Conservation (phyloP, 2,329 filamentous ascomycete genomes). For the Pestalotiopsis sp. region DNA sequence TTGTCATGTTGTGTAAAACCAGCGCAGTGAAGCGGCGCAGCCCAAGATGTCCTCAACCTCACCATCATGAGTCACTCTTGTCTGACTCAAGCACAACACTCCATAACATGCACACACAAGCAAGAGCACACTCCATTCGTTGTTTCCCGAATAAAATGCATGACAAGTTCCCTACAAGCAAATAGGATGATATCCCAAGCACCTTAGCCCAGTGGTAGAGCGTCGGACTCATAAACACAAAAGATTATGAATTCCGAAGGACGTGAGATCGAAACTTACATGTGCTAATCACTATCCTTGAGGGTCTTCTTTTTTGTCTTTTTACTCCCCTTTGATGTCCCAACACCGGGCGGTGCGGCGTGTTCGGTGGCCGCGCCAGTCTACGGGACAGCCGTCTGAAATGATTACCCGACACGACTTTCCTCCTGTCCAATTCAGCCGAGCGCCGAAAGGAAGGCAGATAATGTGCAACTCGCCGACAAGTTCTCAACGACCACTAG, state of each 20-base stretch:
- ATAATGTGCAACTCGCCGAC: no score
- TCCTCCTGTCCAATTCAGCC: no score
- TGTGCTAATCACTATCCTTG: background rate
- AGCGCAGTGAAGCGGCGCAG: no score
- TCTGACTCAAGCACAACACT: background rate
- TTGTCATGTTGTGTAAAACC: no score
- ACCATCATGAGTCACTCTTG: no score
- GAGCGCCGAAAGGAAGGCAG: no score
- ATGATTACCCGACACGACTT: no score
- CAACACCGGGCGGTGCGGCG: background rate
- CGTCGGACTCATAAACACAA: background rate
- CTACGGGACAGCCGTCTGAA: no score
- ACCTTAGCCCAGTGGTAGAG: background rate
- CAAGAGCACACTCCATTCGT: background rate
- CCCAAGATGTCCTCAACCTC: no score
- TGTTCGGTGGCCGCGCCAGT: no score
- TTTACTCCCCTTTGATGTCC: background rate
- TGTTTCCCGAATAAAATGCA: background rate
- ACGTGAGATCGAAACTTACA: constrained; percentile 5
- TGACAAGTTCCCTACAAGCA: background rate
- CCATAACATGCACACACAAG: background rate
- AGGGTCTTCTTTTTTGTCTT: background rate
- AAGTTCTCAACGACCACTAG: no score
- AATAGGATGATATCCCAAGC: background rate
- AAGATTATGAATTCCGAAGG: background rate